A percentile compares a stretch with the other conserved stretches of the same genome.
These are phyloP conservation scores for Lasiosphaeria hispida DNA, from an alignment of 495 filamentous ascomycete genomes.

Conservation along the genomic window DNA sequence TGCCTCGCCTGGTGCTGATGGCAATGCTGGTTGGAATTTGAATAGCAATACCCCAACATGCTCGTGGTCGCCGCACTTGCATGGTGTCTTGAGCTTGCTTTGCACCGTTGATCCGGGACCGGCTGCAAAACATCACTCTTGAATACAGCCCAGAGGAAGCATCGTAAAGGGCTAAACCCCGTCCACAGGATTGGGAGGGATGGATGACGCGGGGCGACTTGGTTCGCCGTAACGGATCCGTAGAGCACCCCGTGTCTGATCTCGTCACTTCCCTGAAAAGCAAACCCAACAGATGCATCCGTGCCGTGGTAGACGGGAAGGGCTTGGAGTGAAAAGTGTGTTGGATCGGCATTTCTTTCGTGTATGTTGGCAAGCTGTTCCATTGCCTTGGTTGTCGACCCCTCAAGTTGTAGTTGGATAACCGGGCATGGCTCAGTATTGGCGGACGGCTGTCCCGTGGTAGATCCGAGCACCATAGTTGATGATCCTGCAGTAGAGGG, in stretches of 20 bases:
- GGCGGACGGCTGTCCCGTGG: neutral
- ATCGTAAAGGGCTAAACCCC: conserved; percentile 2
- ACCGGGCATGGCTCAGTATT: neutral
- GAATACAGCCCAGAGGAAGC: conserved; percentile 3
- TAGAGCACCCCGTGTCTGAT: neutral
- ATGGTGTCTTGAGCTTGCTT: neutral
- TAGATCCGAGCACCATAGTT: neutral
- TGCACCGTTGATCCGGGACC: neutral
- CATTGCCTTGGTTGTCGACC: neutral
- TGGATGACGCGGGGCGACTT: neutral
- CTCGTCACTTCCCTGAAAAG: neutral
- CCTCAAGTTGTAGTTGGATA: neutral
- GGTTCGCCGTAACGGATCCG: neutral
- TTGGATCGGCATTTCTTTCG: neutral
- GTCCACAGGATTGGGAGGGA: conserved; percentile 1
- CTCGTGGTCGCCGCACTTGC: neutral
- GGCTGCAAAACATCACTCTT: neutral
- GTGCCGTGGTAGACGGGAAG: conserved; percentile 6
- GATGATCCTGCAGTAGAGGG: neutral
- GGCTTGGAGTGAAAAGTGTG: neutral
- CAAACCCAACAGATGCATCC: neutral
- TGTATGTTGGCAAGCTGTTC: neutral
- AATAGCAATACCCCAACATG: neutral
- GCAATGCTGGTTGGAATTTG: neutral
- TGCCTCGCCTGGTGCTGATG: neutral